phyloP scores from a whole-genome alignment of 2,329 filamentous ascomycete genomes.

The Exophiala spinifera region DNA sequence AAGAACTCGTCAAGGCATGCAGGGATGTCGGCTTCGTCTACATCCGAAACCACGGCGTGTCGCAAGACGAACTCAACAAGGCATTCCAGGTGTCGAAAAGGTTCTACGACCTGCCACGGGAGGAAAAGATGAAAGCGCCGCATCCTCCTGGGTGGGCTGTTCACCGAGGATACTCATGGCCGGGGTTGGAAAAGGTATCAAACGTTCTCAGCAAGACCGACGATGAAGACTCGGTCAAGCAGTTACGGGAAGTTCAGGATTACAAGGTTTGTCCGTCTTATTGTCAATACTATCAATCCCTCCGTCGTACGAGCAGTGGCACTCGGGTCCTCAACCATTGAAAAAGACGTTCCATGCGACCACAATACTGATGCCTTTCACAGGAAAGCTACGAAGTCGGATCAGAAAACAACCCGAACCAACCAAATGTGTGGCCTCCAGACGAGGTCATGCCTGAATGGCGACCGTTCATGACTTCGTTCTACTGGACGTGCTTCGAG shows the following conservation, averaged over 20 bases:
- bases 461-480: slow-evolving; percentile 46
- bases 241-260: slow-evolving; percentile 48
- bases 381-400: slow-evolving; percentile 55
- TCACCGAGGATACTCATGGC: slow-evolving; percentile 57
- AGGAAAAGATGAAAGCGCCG: slow-evolving; percentile 49
- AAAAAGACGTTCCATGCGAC: no score
- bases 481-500: slow-evolving; percentile 50
- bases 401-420: slow-evolving; percentile 43
- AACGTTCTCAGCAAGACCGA: slow-evolving; percentile 43
- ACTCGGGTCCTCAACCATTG: no score
- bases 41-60: slow-evolving; percentile 48
- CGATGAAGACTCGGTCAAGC: slow-evolving; percentile 41
- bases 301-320: no score
- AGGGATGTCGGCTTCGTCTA: slow-evolving; percentile 49
- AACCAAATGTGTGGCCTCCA: slow-evolving; percentile 53
- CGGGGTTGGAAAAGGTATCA: slow-evolving; percentile 54
- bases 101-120: slow-evolving; percentile 45
- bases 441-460: slow-evolving; percentile 47
- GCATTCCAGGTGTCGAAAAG: slow-evolving; percentile 46
- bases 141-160: slow-evolving; percentile 49
- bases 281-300: no score
- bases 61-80: slow-evolving; percentile 38
- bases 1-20: slow-evolving; percentile 41
- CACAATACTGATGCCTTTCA: no score
- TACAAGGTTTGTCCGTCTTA: slow-evolving; percentile 53